Evolutionary conservation across 148 eudicot genomes (phyloP), one percentile per base, ranked within the genome.

Genomic region (Oxyria digyna): DNA sequence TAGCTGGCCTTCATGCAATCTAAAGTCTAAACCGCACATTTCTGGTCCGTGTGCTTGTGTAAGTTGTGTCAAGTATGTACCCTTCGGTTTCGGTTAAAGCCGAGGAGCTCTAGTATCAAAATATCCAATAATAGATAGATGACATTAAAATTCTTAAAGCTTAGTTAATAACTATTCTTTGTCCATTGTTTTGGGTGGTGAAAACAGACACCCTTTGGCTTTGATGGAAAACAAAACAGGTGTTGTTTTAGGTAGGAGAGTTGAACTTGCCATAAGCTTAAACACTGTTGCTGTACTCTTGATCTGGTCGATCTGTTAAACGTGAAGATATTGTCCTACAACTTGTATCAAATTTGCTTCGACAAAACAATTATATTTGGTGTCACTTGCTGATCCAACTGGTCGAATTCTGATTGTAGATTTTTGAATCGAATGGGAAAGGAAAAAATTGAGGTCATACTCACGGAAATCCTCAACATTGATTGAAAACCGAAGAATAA

Each of bases 1-100:
- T 92, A 35, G 77, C 85, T 29, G 96, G 97, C 73, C 75, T 92
- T 31, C 85, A 81, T 70, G 91, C 96, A 62, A 79, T 92, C 31
- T 91, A n/a, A n/a, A n/a, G n/a, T n/a, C n/a, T n/a, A 85, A 64
- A 23, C 68, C 27, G 35, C 43, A 2, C 43, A 29, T 27, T 3
- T 62, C 10, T 14, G 21, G 38, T 15, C 31, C 38, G 7, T 5
- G 5, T n/a, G 68, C 26, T 4, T 24, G n/a, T n/a, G n/a, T n/a
- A n/a, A n/a, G n/a, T 17, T 35, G 37, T 64, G 27, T 24, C 23
- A 66, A 66, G 24, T 41, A 33, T 64, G 37, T 94, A 90, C 62
- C 6, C 32, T 11, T 24, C 4, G 7, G 63, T 31, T 11, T 24
- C 4, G 7, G 63, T 31, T 29, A 59, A 27, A 59, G 29, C 35